phyloP scores from a whole-genome alignment of 2,329 filamentous ascomycete genomes.

The Colletotrichum orbiculare region DNA sequence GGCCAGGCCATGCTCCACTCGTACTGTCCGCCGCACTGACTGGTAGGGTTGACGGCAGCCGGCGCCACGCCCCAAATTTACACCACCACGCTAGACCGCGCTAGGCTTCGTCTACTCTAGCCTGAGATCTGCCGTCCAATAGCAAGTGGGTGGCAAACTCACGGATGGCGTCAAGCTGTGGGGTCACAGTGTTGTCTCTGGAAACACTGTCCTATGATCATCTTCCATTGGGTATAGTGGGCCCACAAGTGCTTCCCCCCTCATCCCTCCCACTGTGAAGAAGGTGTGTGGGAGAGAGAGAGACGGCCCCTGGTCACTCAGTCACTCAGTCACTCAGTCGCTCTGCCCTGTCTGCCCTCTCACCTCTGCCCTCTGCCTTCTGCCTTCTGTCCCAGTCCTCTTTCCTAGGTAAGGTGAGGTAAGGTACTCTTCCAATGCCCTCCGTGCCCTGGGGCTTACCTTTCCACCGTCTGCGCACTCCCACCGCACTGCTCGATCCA shows the following conservation, averaged over 20 bases:
- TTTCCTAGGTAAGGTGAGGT: too few species aligned
- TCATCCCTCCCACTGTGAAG: constrained; percentile 19
- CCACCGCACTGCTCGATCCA: constrained; percentile 32
- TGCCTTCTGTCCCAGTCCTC: too few species aligned
- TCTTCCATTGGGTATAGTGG: constrained; percentile 34
- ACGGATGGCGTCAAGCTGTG: constrained; percentile 37
- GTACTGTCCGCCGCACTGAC: constrained; percentile 31
- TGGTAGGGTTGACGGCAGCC: constrained; percentile 34
- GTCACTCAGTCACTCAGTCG: too few species aligned
- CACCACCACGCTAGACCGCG: constrained; percentile 23
- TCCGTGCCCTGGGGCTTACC: neutral
- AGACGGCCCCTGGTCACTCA: too few species aligned
- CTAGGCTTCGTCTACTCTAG: constrained; percentile 32
- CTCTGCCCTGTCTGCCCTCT: constrained; percentile 6
- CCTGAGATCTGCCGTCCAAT: constrained; percentile 32
- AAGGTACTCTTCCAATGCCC: too few species aligned
- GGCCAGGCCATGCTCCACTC: constrained; percentile 21
- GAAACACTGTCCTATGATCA: constrained; percentile 28
- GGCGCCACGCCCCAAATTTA: constrained; percentile 38
- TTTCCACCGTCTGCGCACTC: constrained; percentile 13
- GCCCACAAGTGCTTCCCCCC: constrained; percentile 19
- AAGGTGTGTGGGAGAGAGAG: too few species aligned
- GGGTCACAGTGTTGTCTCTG: constrained; percentile 14
- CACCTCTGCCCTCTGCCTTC: neutral
- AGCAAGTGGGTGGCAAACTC: constrained; percentile 34